Evolutionary conservation across 129 eudicot species (phyloP), one percentile per base, ranked within the genome.

Genomic region (Silybum marianum): DNA sequence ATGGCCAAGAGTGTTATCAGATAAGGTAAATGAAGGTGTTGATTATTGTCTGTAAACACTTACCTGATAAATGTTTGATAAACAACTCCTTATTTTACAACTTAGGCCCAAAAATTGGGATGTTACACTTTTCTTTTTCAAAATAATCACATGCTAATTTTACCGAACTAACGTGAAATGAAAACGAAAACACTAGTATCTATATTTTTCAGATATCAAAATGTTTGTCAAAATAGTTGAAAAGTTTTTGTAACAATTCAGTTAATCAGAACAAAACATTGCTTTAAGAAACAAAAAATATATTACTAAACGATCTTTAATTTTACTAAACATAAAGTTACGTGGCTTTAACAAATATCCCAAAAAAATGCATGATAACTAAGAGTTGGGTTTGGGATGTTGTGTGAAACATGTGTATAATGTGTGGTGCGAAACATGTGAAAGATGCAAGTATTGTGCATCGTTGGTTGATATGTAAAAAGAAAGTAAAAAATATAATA

Each of bases 401-500:
- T 3, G 69, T 65, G 69, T 19, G 69, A 22, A 65, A 65, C 69
- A 65, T 65, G 69, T 65, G 69, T 13, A 23, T 65, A 22, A 25
- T 9, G 69, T 65, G 26, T 65, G 69, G 69, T 65, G 69, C 13
- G 30, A 65, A 21, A 65, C 69, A 65, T 65, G 69, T 65, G 69
- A 65, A 65, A 65, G 22, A 21, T 63, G 69, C 69, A 7, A 21
- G 12, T 14, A 3, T 48, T 21, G 63, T 11, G 58, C 1, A 46
- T 46, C 5, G 4, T 18, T 58, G 19, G 24, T 58, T 6, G 23
- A 7, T 58, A 7, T 7, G n/a, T 58, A 58, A 58, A 58, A 48
- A 13, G 2, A 44, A 44, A 44, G 13, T 44, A 44, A 10, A 44
- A 44, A 5, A 1, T 54, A 54, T 5, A 58, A 5, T 58, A 58